These are phyloP conservation scores for Fusarium protoensiforme DNA, from an alignment of 2,329 filamentous ascomycete species.

Conservation along the genomic window DNA sequence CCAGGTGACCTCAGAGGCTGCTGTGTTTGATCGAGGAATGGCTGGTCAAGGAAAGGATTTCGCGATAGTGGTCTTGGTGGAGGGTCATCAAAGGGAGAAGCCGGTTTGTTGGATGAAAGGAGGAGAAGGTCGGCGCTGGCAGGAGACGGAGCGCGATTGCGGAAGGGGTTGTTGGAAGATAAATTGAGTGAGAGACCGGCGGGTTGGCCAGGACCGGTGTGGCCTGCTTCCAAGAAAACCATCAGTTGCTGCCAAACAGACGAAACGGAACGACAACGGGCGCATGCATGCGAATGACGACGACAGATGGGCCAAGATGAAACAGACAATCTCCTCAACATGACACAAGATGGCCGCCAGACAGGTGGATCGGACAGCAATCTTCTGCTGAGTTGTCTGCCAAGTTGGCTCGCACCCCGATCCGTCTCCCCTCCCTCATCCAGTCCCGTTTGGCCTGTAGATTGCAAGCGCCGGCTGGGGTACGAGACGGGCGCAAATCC, in stretches of 20 bases:
- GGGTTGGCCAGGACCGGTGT: slow-evolving; percentile 39
- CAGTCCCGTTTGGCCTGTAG: slow-evolving; percentile 34
- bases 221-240: slow-evolving; percentile 41
- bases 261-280: slow-evolving; percentile 36
- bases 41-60: slow-evolving; percentile 79
- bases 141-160: slow-evolving; percentile 77
- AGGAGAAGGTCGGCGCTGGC: slow-evolving; percentile 48
- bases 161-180: slow-evolving; percentile 85
- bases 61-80: slow-evolving; percentile 72
- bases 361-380: slow-evolving; percentile 41
- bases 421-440: slow-evolving; percentile 27
- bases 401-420: slow-evolving; percentile 39
- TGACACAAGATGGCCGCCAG: slow-evolving; percentile 45
- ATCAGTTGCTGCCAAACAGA: slow-evolving; percentile 42
- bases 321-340: slow-evolving; percentile 48
- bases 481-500: slow-evolving; percentile 31
- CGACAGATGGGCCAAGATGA: slow-evolving; percentile 44
- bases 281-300: slow-evolving; percentile 46
- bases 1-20: slow-evolving; percentile 56
- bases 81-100: slow-evolving; percentile 70
- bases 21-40: slow-evolving; percentile 45
- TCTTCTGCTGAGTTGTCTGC: slow-evolving; percentile 36
- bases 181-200: slow-evolving; percentile 71
- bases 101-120: slow-evolving; percentile 53
- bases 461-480: slow-evolving; percentile 38